A percentile compares a stretch with the other conserved stretches of the same genome.
Conservation (phyloP, 2,329 filamentous ascomycete species). For the Verticillium nonalfalfae region DNA sequence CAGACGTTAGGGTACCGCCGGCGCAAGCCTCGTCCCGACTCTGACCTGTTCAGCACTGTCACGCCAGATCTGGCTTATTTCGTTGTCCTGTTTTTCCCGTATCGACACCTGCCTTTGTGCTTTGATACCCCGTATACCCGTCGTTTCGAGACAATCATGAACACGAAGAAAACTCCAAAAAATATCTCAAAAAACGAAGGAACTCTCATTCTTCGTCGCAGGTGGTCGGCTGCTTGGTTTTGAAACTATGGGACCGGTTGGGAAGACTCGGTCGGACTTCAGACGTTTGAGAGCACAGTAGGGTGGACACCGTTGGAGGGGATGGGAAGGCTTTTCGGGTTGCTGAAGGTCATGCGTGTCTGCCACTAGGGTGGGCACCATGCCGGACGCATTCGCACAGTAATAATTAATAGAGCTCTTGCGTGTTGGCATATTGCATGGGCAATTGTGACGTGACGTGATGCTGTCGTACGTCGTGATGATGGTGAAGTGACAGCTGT, state of each 20-base stretch:
- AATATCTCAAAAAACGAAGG: conserved; percentile 6
- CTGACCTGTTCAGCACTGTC: conserved; percentile 4
- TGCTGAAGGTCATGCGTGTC: conserved; percentile 8
- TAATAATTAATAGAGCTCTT: conserved; percentile 37
- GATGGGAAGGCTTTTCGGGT: conserved; percentile 6
- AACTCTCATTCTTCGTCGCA: background rate
- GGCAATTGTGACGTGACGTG: background rate
- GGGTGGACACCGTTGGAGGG: conserved; percentile 9
- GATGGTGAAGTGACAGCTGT: too few species aligned
- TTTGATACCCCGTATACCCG: conserved; percentile 32
- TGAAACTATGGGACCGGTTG: background rate
- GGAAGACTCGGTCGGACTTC: conserved; percentile 11
- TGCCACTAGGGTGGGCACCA: conserved; percentile 10
- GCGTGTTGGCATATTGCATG: conserved; percentile 14
- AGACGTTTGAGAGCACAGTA: conserved; percentile 9
- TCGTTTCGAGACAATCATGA: conserved; percentile 14
- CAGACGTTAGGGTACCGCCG: background rate
- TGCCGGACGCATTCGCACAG: conserved; percentile 22
- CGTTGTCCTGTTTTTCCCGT: conserved; percentile 14
- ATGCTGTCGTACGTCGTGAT: background rate
- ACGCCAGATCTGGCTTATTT: conserved; percentile 9
- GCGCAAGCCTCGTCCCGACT: conserved; percentile 10
- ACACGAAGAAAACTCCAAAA: conserved; percentile 3
- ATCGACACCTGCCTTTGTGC: conserved; percentile 14
- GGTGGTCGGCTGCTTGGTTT: background rate